Conservation (phyloP, 306 rosid species). For the Carpinus viminea region DNA sequence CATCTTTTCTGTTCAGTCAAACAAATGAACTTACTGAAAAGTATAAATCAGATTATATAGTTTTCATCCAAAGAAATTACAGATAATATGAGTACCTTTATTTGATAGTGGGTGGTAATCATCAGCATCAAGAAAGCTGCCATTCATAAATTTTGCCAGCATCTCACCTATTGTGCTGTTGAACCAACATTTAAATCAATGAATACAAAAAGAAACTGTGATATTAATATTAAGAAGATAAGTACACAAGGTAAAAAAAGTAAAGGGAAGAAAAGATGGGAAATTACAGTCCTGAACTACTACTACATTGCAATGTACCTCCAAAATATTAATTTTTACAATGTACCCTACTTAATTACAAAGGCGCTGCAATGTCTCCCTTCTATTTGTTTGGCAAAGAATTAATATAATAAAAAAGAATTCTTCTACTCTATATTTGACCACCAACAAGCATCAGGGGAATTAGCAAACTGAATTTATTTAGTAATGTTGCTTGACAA, state of each 20-base stretch:
- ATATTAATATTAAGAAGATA: neutral
- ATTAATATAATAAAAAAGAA: neutral
- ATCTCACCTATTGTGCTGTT: constrained; percentile 75
- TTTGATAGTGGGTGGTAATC: constrained; percentile 76
- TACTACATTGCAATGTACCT: no score
- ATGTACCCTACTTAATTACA: no score
- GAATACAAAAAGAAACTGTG: neutral
- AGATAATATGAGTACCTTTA: constrained; percentile 49
- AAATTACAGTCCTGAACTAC: neutral
- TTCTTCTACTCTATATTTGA: neutral
- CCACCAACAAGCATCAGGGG: neutral
- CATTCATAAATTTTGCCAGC: constrained; percentile 52
- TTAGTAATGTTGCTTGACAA: neutral
- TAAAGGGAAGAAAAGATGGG: neutral
- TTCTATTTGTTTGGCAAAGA: neutral
- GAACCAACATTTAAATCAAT: constrained; percentile 18
- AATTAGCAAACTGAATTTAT: neutral
- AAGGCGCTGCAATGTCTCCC: no score
- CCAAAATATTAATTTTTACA: no score
- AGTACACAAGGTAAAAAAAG: neutral
- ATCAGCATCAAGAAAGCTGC: constrained; percentile 79
- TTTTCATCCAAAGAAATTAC: neutral
- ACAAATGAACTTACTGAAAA: neutral
- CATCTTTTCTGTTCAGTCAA: constrained; percentile 66
- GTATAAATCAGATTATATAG: neutral